Conservation (phyloP, 148 eudicot species). For the Rhododendron vialii region DNA sequence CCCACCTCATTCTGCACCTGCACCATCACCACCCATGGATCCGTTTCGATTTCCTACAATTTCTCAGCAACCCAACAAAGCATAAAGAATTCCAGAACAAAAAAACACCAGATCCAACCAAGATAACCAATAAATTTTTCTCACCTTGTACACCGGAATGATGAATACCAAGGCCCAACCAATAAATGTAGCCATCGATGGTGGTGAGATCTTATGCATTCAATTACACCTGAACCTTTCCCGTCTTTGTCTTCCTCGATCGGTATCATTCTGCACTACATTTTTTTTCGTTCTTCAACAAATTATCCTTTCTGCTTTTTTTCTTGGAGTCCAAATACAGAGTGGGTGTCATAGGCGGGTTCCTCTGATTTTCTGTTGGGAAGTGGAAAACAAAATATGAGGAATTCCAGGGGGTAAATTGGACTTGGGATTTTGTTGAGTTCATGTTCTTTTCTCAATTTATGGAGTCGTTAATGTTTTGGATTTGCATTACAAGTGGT, state of each 20-base stretch:
- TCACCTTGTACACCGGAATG: slow-evolving; percentile 91
- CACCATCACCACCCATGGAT: too few relatives aligned
- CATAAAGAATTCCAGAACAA: not conserved
- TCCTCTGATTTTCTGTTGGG: not conserved
- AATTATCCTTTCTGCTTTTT: not conserved
- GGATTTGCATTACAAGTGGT: not conserved
- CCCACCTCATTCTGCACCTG: too few relatives aligned
- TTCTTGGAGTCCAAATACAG: not conserved
- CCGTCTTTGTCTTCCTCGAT: slow-evolving; percentile 53
- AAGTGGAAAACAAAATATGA: slow-evolving; percentile 24
- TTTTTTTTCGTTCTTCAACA: not conserved
- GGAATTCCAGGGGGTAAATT: slow-evolving; percentile 10
- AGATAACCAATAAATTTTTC: not conserved
- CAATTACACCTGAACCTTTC: slow-evolving; percentile 65
- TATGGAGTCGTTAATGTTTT: not conserved
- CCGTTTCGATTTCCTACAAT: not conserved
- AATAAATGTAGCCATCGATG: slow-evolving; percentile 31
- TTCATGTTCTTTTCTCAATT: not conserved
- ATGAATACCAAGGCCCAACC: slow-evolving; percentile 74
- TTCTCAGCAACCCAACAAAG: slow-evolving; percentile 6
- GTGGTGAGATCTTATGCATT: slow-evolving; percentile 89
- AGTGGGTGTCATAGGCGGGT: not conserved
- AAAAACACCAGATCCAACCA: not conserved
- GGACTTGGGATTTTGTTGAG: not conserved
- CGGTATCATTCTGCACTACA: slow-evolving; percentile 58